Conservation (phyloP, 306 rosid genomes). For the Castanea mollissima region DNA sequence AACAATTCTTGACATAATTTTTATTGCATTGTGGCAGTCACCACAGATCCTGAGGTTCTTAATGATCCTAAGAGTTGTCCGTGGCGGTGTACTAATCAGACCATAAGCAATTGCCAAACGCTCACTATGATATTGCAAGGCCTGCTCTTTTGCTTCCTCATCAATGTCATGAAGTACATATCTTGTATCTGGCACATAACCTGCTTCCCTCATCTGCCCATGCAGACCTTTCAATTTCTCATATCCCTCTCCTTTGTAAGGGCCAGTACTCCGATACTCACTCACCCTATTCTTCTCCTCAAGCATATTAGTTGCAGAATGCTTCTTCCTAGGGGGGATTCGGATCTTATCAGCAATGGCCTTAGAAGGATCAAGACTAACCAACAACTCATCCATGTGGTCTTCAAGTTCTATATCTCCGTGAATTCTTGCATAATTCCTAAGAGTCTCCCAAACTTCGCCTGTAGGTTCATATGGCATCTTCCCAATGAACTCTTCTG, state of each 20-base stretch:
- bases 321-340: constrained; percentile 50
- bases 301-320: constrained; percentile 65
- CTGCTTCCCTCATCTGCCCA: constrained; percentile 88
- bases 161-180: constrained; percentile 91
- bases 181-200: constrained; percentile 93
- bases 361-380: constrained; percentile 46
- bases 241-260: constrained; percentile 49
- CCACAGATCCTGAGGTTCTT: constrained; percentile 95
- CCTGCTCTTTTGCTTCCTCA: constrained; percentile 88
- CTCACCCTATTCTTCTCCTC: constrained; percentile 67
- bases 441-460: constrained; percentile 55
- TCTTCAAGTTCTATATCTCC: constrained; percentile 88
- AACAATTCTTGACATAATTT: constrained; percentile 82
- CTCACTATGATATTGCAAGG: constrained; percentile 88
- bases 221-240: constrained; percentile 61
- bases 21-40: constrained; percentile 93
- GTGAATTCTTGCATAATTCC: constrained; percentile 49
- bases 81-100: constrained; percentile 89
- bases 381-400: constrained; percentile 47
- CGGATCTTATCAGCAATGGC: constrained; percentile 34
- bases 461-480: constrained; percentile 46
- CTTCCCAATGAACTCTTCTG: constrained; percentile 58
- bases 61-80: constrained; percentile 91
- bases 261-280: constrained; percentile 40
- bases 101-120: constrained; percentile 94